phyloP scores from a whole-genome alignment of 345 rosid genomes.

The Ceriops tagal region DNA sequence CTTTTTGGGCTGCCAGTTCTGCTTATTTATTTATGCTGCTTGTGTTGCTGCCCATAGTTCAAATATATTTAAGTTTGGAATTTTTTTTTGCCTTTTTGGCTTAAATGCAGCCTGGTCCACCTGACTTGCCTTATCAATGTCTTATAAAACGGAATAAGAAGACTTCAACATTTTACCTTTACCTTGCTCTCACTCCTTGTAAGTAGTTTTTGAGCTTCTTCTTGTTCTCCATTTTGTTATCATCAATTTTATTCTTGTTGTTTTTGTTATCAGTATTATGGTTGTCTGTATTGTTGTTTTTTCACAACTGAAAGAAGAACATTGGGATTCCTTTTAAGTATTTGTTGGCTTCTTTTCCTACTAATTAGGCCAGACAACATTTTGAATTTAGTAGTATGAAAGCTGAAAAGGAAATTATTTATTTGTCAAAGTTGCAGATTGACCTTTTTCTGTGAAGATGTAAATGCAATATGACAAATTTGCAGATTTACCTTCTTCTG shows the following conservation, averaged over 20 bases:
- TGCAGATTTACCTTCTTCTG: no score
- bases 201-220: slow-evolving; percentile 29
- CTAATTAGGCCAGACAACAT: not conserved
- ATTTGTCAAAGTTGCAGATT: slow-evolving; percentile 29
- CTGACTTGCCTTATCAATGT: slow-evolving; percentile 62
- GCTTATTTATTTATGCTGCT: not conserved
- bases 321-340: not conserved
- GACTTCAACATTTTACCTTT: slow-evolving; percentile 69
- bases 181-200: slow-evolving; percentile 70
- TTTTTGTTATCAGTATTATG: not conserved
- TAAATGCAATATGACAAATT: not conserved
- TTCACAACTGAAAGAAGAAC: not conserved
- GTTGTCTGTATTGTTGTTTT: no score
- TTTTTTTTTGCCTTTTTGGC: not conserved
- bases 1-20: not conserved
- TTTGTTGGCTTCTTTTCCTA: slow-evolving; percentile 1
- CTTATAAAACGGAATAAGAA: slow-evolving; percentile 69
- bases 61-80: not conserved
- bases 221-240: not conserved
- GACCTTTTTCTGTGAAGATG: slow-evolving; percentile 16
- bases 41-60: not conserved
- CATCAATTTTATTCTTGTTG: not conserved
- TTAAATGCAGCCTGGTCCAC: slow-evolving; percentile 74
- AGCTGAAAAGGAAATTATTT: slow-evolving; percentile 10
- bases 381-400: not conserved